Conservation (phyloP, 228 moss, liverwort and hornwort genomes). For the Sphagnum fallax region DNA sequence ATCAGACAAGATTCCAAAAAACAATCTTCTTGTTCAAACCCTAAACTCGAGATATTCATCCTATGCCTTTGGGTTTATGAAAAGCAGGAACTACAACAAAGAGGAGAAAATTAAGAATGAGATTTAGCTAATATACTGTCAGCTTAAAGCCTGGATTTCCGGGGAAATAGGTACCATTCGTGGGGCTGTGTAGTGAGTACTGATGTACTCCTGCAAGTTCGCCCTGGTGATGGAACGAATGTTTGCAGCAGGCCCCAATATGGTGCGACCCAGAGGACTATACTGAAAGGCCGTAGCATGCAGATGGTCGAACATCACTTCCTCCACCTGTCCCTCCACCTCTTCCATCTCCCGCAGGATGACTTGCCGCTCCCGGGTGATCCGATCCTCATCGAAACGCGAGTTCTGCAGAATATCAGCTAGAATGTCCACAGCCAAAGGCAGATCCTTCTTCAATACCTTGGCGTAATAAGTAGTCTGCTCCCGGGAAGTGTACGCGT, state of each 20-base stretch:
- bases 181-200: slow-evolving; percentile 68
- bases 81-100: too few relatives aligned
- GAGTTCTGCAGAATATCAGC: slow-evolving; percentile 76
- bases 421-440: slow-evolving; percentile 57
- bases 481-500: slow-evolving; percentile 75
- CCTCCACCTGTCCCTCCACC: slow-evolving; percentile 76
- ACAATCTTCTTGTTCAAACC: too few relatives aligned
- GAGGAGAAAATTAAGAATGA: too few relatives aligned
- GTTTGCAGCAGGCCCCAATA: slow-evolving; percentile 59
- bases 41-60: too few relatives aligned
- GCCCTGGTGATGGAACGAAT: slow-evolving; percentile 53
- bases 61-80: too few relatives aligned
- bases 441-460: slow-evolving; percentile 40
- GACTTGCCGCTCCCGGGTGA: slow-evolving; percentile 59
- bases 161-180: slow-evolving; percentile 44
- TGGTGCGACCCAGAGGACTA: slow-evolving; percentile 67
- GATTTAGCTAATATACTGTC: too few relatives aligned
- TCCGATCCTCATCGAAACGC: slow-evolving; percentile 46
- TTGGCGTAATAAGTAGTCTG: slow-evolving; percentile 69
- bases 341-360: slow-evolving; percentile 69
- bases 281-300: slow-evolving; percentile 75
- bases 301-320: slow-evolving; percentile 71
- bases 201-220: slow-evolving; percentile 58
- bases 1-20: too few relatives aligned
- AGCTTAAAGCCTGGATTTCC: too few relatives aligned